Conservation (phyloP, 805 yeast species). For the Henningerozyma blattae region DNA sequence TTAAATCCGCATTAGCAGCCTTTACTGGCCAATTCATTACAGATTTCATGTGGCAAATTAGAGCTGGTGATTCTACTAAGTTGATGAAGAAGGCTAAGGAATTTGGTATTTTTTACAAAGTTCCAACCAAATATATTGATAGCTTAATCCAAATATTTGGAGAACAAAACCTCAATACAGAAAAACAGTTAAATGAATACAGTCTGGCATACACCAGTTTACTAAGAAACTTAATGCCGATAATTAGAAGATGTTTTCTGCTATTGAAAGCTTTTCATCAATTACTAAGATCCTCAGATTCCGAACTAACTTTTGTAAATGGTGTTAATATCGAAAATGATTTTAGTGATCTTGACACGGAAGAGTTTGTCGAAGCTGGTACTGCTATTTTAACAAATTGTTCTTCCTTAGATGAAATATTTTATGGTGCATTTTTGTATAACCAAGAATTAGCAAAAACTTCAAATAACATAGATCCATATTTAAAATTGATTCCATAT, state of each 20-base stretch:
- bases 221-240: slow-evolving; percentile 15
- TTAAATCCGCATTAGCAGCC: slow-evolving; percentile 9
- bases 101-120: slow-evolving; percentile 1
- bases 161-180: neutral
- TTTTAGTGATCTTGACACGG: slow-evolving; percentile 1
- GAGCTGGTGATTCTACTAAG: slow-evolving; percentile 1
- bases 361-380: slow-evolving; percentile 8
- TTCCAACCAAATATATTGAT: neutral
- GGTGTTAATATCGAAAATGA: slow-evolving; percentile 12
- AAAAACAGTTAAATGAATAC: slow-evolving; percentile 2
- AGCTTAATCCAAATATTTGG: neutral
- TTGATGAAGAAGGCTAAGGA: slow-evolving; percentile 3
- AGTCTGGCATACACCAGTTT: slow-evolving; percentile 13
- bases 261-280: slow-evolving; percentile 23
- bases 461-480: slow-evolving; percentile 6
- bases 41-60: slow-evolving; percentile 3
- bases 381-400: slow-evolving; percentile 8
- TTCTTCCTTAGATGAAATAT: slow-evolving; percentile 3
- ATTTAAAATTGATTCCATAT: slow-evolving; percentile 12
- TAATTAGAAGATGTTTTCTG: slow-evolving; percentile 21
- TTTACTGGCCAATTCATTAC: slow-evolving; percentile 9
- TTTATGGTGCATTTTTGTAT: neutral
- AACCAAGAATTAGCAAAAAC: slow-evolving; percentile 1
- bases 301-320: slow-evolving; percentile 14
- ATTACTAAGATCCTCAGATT: slow-evolving; percentile 17